Evolutionary conservation across 2,329 filamentous ascomycete species (phyloP).

Genomic region (Cladobotryum mycophilum): DNA sequence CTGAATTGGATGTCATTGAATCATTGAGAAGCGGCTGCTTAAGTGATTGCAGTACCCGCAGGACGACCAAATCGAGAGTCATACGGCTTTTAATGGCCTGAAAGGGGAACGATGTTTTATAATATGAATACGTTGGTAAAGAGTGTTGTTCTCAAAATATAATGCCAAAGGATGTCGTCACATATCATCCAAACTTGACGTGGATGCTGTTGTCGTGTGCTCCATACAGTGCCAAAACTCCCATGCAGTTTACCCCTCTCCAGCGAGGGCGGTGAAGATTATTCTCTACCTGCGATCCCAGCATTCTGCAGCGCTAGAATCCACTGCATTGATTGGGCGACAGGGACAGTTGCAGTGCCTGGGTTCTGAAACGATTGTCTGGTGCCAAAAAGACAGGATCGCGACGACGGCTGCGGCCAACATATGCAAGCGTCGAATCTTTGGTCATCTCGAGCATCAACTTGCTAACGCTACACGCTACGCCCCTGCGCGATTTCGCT

Average conservation of each 20-base stretch:
- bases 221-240: background rate
- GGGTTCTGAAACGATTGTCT: background rate
- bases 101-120: too few relatives aligned
- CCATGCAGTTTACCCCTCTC: background rate
- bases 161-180: too few relatives aligned
- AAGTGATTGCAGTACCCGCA: too few relatives aligned
- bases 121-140: too few relatives aligned
- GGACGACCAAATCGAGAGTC: too few relatives aligned
- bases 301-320: background rate
- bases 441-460: background rate
- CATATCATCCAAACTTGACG: too few relatives aligned
- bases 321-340: background rate
- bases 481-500: too few relatives aligned
- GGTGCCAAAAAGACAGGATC: constrained; percentile 1
- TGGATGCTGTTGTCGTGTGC: background rate
- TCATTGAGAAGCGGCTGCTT: too few relatives aligned
- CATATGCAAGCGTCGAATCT: background rate
- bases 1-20: too few relatives aligned
- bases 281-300: background rate
- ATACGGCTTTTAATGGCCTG: too few relatives aligned
- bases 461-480: too few relatives aligned
- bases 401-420: constrained; percentile 2
- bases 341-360: background rate
- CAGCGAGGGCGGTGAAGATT: background rate
- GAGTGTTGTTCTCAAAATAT: too few relatives aligned